phyloP scores from a whole-genome alignment of 2,329 filamentous ascomycete genomes.

The Emydomyces testavorans region DNA sequence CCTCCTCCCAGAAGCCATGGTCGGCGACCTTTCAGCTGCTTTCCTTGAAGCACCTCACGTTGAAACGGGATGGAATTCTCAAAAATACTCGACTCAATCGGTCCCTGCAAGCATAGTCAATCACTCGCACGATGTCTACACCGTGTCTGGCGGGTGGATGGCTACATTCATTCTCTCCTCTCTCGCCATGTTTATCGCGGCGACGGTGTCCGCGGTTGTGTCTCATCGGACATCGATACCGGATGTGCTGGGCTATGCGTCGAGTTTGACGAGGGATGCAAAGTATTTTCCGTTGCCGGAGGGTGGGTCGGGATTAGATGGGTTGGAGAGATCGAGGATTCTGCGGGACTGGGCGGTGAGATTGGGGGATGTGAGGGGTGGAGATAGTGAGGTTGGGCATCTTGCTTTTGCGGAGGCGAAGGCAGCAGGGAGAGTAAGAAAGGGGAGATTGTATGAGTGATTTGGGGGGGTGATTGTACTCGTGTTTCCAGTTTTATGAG shows the following conservation, averaged over 20 bases:
- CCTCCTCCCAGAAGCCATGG: constrained; percentile 6
- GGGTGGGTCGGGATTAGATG: constrained; percentile 6
- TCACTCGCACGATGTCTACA: neutral
- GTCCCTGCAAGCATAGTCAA: neutral
- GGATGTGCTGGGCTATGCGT: constrained; percentile 9
- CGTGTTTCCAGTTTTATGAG: too few relatives aligned
- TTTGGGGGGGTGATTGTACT: too few relatives aligned
- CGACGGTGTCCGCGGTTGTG: neutral
- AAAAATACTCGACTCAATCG: neutral
- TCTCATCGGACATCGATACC: constrained; percentile 6
- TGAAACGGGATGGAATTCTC: neutral
- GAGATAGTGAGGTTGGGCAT: neutral
- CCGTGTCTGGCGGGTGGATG: constrained; percentile 1
- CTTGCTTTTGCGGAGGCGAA: constrained; percentile 7
- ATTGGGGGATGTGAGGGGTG: constrained; percentile 6
- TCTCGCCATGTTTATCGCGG: constrained; percentile 5
- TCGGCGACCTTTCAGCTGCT: neutral
- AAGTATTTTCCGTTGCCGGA: constrained; percentile 5
- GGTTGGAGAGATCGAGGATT: constrained; percentile 4
- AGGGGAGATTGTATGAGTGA: constrained; percentile 1
- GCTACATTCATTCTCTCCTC: constrained; percentile 5
- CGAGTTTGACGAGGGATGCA: constrained; percentile 8
- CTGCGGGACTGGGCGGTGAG: constrained; percentile 4
- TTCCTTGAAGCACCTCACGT: neutral
- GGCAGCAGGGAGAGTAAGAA: neutral